These are phyloP conservation scores for Cucumis melo DNA, from an alignment of 306 rosid genomes.

Conservation along the genomic window DNA sequence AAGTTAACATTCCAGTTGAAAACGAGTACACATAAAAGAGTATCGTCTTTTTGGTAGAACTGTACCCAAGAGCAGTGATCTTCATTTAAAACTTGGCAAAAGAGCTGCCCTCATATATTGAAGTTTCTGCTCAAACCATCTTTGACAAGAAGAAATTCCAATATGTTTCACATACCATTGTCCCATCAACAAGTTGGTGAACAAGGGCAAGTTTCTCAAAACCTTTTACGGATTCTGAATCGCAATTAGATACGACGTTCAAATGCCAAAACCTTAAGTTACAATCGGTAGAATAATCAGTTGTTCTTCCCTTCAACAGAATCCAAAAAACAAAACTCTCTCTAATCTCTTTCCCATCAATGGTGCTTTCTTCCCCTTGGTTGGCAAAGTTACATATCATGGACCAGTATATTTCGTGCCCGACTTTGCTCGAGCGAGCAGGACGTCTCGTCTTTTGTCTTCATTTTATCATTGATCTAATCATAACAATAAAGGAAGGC, in stretches of 20 bases:
- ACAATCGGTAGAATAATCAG: not conserved
- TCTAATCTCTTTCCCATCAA: not conserved
- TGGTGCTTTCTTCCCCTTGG: not conserved
- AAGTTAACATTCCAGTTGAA: conserved; percentile 20
- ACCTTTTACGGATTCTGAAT: not conserved
- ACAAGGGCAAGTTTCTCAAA: not conserved
- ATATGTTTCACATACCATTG: not conserved
- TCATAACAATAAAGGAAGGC: not conserved
- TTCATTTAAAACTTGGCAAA: not conserved
- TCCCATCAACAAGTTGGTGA: not conserved
- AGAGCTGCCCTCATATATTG: not conserved
- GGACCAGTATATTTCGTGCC: not conserved
- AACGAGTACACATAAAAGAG: conserved; percentile 16
- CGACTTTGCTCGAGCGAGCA: not conserved
- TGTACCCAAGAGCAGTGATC: not conserved
- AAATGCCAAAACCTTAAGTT: not conserved
- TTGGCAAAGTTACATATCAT: not conserved
- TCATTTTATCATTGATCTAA: not conserved
- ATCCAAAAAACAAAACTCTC: not conserved
- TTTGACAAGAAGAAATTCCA: not conserved
- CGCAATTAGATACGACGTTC: not conserved
- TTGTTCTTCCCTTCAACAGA: not conserved
- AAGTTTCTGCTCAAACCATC: not conserved
- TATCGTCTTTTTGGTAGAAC: not conserved
- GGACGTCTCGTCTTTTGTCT: not conserved